Percentiles rank a stretch among this genome's conserved stretches.
These are phyloP conservation scores for Podaxis sp. DNA, from an alignment of 768 basidiomycete genomes.

Conservation along the genomic window DNA sequence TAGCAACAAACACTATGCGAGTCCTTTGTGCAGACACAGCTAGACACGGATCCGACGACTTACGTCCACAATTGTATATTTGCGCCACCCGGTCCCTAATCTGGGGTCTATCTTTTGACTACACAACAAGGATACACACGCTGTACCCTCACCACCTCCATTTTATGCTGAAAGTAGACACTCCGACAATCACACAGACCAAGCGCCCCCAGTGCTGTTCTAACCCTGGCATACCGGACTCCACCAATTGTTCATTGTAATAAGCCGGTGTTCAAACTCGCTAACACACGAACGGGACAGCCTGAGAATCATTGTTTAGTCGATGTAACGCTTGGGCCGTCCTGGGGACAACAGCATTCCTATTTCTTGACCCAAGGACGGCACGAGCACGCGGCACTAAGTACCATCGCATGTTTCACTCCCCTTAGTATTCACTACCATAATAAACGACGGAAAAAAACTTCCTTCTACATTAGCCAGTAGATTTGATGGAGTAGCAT, in stretches of 20 bases:
- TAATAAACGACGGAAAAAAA: not conserved
- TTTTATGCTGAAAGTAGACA: not conserved
- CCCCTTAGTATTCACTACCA: not conserved
- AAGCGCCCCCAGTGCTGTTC: not conserved
- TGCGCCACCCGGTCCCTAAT: too few species aligned
- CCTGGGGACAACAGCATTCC: not conserved
- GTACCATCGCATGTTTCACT: not conserved
- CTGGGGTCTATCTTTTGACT: not conserved
- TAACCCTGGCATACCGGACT: not conserved
- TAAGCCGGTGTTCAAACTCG: not conserved
- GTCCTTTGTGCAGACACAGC: too few species aligned
- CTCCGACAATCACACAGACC: not conserved
- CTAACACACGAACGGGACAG: not conserved
- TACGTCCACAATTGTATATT: too few species aligned
- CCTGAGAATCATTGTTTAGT: not conserved
- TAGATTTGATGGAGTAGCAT: not conserved
- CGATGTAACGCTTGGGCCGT: conserved; percentile 5
- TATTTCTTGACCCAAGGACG: not conserved
- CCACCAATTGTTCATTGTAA: not conserved
- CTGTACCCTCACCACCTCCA: conserved; percentile 1
- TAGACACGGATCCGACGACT: too few species aligned
- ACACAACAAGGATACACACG: not conserved
- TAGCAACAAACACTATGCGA: too few species aligned
- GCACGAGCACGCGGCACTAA: not conserved
- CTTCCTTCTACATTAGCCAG: not conserved